Conservation (phyloP, 495 filamentous ascomycete genomes). For the Viridothelium virens region DNA sequence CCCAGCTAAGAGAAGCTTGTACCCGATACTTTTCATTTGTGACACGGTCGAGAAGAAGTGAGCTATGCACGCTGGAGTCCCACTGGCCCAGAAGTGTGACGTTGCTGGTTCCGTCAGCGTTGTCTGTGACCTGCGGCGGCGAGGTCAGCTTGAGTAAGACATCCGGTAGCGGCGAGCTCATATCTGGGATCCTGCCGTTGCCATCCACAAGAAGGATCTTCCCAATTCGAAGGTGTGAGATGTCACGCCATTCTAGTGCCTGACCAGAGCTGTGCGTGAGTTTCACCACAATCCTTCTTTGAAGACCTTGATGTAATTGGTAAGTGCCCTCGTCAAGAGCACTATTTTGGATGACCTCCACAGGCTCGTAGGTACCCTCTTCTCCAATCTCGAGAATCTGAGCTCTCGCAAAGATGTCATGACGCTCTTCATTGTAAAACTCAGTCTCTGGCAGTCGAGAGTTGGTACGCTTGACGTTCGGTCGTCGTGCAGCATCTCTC, state of each 20-base stretch:
- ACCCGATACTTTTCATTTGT: slow-evolving; percentile 88
- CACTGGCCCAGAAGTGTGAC: slow-evolving; percentile 82
- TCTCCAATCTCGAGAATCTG: slow-evolving; percentile 89
- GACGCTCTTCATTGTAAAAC: slow-evolving; percentile 84
- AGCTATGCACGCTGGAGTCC: slow-evolving; percentile 91
- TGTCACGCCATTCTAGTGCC: slow-evolving; percentile 75
- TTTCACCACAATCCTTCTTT: slow-evolving; percentile 78
- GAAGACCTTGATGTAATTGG: slow-evolving; percentile 91
- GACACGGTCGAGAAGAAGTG: slow-evolving; percentile 76
- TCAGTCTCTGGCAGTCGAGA: slow-evolving; percentile 82
- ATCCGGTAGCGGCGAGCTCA: slow-evolving; percentile 60
- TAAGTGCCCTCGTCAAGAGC: slow-evolving; percentile 78
- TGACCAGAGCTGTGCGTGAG: slow-evolving; percentile 85
- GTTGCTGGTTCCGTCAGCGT: slow-evolving; percentile 86
- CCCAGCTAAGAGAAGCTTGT: slow-evolving; percentile 77
- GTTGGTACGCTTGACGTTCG: slow-evolving; percentile 47
- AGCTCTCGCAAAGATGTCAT: slow-evolving; percentile 81
- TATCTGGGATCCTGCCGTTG: slow-evolving; percentile 73
- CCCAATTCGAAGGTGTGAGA: slow-evolving; percentile 65
- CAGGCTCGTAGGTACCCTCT: slow-evolving; percentile 80
- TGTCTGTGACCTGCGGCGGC: slow-evolving; percentile 66
- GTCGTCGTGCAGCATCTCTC: slow-evolving; percentile 59
- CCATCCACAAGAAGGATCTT: slow-evolving; percentile 75
- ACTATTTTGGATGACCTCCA: slow-evolving; percentile 81
- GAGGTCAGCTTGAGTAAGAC: slow-evolving; percentile 67